Evolutionary conservation across 1,284 basidiomycete genomes (phyloP).

Genomic region (Rhodotorula glutinis): DNA sequence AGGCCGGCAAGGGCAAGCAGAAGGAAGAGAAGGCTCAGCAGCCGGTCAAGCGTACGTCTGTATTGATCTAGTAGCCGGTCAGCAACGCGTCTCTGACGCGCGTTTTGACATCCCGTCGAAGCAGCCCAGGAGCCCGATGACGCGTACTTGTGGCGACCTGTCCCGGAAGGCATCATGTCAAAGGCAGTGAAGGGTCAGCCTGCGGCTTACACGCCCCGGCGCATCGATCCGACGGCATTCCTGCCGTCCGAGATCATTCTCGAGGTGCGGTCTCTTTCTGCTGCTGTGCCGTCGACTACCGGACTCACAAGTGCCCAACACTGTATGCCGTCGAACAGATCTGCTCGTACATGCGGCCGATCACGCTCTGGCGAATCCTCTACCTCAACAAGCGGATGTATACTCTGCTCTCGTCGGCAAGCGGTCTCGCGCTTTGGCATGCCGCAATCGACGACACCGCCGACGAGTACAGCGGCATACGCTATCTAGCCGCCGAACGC

Average conservation of each 20-base stretch:
- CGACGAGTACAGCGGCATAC: too few relatives aligned
- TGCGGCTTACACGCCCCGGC: not conserved
- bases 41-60: not conserved
- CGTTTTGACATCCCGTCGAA: not conserved
- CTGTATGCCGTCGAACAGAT: not conserved
- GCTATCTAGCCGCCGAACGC: too few relatives aligned
- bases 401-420: not conserved
- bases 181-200: not conserved
- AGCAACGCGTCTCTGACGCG: not conserved
- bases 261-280: not conserved
- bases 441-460: not conserved
- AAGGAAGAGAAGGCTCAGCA: not conserved
- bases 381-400: not conserved
- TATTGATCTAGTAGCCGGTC: too few relatives aligned
- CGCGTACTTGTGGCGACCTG: not conserved
- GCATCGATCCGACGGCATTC: not conserved
- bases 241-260: not conserved
- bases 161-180: not conserved
- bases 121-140: not conserved
- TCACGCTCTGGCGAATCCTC: not conserved
- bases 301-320: not conserved
- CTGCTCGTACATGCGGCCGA: not conserved
- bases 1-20: not conserved
- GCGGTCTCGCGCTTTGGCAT: not conserved
- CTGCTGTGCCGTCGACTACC: not conserved